These are phyloP conservation scores for Cordia subcordata DNA, from an alignment of 257 asterid genomes.

Conservation along the genomic window DNA sequence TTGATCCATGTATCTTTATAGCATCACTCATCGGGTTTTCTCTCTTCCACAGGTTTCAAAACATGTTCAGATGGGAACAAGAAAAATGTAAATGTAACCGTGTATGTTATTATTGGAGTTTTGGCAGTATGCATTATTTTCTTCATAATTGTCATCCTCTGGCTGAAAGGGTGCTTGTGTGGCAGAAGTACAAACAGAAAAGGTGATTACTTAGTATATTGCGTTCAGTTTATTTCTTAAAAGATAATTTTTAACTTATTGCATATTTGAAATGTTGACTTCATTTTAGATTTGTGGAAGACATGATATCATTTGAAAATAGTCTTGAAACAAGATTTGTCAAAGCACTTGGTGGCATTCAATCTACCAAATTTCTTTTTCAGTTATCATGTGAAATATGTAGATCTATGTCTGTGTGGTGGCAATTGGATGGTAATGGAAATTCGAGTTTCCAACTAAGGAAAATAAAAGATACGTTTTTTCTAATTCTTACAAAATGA, in stretches of 20 bases:
- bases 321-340: neutral
- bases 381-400: too few relatives aligned
- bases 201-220: conserved; percentile 28
- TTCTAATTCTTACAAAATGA: too few relatives aligned
- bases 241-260: too few relatives aligned
- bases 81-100: conserved; percentile 44
- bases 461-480: too few relatives aligned
- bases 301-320: neutral
- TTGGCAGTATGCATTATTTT: conserved; percentile 28
- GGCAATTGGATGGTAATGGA: too few relatives aligned
- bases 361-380: too few relatives aligned
- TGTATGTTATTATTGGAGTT: conserved; percentile 45
- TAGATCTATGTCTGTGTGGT: too few relatives aligned
- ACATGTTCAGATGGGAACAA: conserved; percentile 57
- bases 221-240: too few relatives aligned
- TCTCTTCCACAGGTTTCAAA: conserved; percentile 48
- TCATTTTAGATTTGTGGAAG: neutral
- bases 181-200: conserved; percentile 36
- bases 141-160: conserved; percentile 37
- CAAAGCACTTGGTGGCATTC: too few relatives aligned
- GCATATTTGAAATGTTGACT: too few relatives aligned
- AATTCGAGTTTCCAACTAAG: too few relatives aligned
- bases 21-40: conserved; percentile 11
- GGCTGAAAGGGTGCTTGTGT: conserved; percentile 56
- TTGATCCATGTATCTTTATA: neutral